A percentile compares a stretch with the other conserved stretches of the same genome.
Evolutionary conservation across 768 basidiomycete species (phyloP).

Genomic region (Kwoniella bestiolae): DNA sequence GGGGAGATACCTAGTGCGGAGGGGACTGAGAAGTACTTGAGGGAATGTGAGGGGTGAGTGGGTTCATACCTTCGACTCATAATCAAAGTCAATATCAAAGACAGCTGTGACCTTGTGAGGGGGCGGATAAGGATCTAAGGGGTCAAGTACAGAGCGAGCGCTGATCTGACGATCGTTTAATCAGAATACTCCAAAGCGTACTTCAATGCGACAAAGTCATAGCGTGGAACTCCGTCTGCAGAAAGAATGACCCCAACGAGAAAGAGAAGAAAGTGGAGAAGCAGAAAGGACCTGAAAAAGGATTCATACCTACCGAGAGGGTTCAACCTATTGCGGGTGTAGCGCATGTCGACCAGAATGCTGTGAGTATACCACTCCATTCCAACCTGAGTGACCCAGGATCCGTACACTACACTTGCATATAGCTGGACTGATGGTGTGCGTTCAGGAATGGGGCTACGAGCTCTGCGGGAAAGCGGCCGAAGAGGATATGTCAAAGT

Average conservation of each 20-base stretch:
- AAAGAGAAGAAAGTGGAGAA: conserved; percentile 23
- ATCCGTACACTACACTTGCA: neutral
- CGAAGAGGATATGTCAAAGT: conserved; percentile 7
- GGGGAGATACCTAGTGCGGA: conserved; percentile 24
- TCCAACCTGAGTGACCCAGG: neutral
- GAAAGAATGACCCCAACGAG: conserved; percentile 17
- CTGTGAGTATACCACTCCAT: conserved; percentile 21
- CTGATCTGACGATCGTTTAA: neutral
- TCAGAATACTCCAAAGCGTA: conserved; percentile 24
- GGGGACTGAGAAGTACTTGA: conserved; percentile 32
- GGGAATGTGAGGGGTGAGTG: conserved; percentile 32
- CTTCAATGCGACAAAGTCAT: conserved; percentile 30
- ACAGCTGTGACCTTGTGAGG: no score
- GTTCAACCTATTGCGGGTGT: conserved; percentile 28
- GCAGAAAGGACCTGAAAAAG: conserved; percentile 36
- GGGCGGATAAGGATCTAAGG: no score
- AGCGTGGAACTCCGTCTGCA: conserved; percentile 39
- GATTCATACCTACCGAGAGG: conserved; percentile 24
- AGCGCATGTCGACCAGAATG: conserved; percentile 42
- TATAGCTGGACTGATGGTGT: neutral
- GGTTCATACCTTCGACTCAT: no score
- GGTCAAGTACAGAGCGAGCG: neutral
- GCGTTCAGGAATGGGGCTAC: conserved; percentile 25
- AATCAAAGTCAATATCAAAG: no score
- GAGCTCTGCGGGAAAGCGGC: conserved; percentile 31